Evolutionary conservation across 768 basidiomycete genomes (phyloP).

Genomic region (Phylloporus sp.): DNA sequence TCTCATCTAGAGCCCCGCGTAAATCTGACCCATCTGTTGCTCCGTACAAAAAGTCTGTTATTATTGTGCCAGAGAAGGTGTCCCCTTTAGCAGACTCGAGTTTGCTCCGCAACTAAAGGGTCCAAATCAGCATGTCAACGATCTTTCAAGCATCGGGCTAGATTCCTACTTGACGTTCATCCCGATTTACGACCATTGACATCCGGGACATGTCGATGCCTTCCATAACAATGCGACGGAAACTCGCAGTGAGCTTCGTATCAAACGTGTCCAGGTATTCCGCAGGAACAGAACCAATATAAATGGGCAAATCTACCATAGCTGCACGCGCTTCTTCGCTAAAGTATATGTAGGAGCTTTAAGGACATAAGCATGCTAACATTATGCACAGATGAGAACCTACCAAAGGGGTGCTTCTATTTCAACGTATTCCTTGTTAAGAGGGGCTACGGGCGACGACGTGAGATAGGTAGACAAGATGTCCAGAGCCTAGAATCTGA

Average conservation of each 20-base stretch:
- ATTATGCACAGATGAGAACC: conserved; percentile 12
- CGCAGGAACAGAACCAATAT: conserved; percentile 78
- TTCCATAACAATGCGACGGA: conserved; percentile 63
- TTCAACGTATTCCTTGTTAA: conserved; percentile 92
- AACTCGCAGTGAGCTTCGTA: conserved; percentile 59
- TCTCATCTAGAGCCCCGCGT: conserved; percentile 68
- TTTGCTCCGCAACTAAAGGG: conserved; percentile 69
- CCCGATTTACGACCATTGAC: conserved; percentile 78
- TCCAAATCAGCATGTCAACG: conserved; percentile 1
- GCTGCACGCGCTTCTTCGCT: conserved; percentile 73
- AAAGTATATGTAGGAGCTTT: conserved; percentile 83
- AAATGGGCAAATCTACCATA: conserved; percentile 68
- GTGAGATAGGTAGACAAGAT: conserved; percentile 86
- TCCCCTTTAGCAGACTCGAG: conserved; percentile 83
- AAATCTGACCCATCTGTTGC: conserved; percentile 79
- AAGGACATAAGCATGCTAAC: conserved; percentile 10
- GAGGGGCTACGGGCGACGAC: conserved; percentile 73
- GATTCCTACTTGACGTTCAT: conserved; percentile 72
- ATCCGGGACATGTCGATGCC: conserved; percentile 92
- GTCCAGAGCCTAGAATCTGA: conserved; percentile 65
- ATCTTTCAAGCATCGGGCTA: background rate
- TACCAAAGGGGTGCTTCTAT: conserved; percentile 87
- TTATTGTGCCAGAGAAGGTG: conserved; percentile 68
- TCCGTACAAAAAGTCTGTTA: conserved; percentile 86
- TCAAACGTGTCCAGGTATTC: conserved; percentile 75